Evolutionary conservation across 2,329 filamentous ascomycete species (phyloP).

Genomic region (Cadophora sp.): DNA sequence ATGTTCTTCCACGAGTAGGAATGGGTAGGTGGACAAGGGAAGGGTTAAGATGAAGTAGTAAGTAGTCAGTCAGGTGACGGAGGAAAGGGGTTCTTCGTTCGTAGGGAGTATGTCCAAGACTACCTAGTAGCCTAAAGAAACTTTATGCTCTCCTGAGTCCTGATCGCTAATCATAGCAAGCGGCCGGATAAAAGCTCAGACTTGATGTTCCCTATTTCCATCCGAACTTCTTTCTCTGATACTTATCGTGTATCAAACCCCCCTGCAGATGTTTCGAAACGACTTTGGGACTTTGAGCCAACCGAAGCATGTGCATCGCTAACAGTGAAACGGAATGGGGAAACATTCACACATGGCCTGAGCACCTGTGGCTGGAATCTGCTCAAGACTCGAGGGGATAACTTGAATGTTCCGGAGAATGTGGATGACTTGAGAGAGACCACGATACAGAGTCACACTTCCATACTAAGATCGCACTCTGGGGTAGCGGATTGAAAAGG

Average conservation of each 20-base stretch:
- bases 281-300: slow-evolving; percentile 17
- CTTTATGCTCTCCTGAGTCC: not conserved
- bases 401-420: slow-evolving; percentile 7
- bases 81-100: too few species aligned
- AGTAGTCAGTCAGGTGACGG: too few species aligned
- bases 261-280: slow-evolving; percentile 25
- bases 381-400: slow-evolving; percentile 8
- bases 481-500: slow-evolving; percentile 22
- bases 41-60: too few species aligned
- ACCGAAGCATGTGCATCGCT: slow-evolving; percentile 19
- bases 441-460: slow-evolving; percentile 24
- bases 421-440: slow-evolving; percentile 19
- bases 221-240: slow-evolving; percentile 28
- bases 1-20: too few species aligned
- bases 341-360: slow-evolving; percentile 19
- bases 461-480: slow-evolving; percentile 6
- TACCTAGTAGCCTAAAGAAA: not conserved
- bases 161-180: not conserved
- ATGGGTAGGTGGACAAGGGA: too few species aligned
- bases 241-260: slow-evolving; percentile 23
- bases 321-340: slow-evolving; percentile 19
- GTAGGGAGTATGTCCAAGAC: not conserved
- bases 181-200: slow-evolving; percentile 1
- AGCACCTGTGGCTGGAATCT: slow-evolving; percentile 12
- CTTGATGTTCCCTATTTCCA: slow-evolving; percentile 14